Conservation (phyloP, 2,329 filamentous ascomycete genomes). For the Annulohypoxylon truncatum region DNA sequence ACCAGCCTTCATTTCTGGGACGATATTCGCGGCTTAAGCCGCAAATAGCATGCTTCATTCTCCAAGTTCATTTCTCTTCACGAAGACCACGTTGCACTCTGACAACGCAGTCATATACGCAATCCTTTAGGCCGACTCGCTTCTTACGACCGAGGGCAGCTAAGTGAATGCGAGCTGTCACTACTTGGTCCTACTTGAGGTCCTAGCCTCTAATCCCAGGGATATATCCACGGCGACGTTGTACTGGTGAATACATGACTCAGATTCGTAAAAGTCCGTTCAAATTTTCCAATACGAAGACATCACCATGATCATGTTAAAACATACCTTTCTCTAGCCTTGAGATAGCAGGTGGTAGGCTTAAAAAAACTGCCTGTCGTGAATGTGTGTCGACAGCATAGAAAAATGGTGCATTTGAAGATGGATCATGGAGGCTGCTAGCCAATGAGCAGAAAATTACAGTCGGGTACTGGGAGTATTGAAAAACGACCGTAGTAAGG, state of each 20-base stretch:
- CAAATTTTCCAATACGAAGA: constrained; percentile 14
- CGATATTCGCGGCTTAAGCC: background rate
- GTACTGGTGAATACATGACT: constrained; percentile 22
- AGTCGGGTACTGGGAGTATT: constrained; percentile 31
- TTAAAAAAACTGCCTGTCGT: constrained; percentile 14
- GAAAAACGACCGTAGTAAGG: constrained; percentile 48
- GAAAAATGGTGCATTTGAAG: constrained; percentile 20
- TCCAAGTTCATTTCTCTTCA: constrained; percentile 4
- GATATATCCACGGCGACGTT: constrained; percentile 21
- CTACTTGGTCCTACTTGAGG: constrained; percentile 22
- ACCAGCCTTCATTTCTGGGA: constrained; percentile 12
- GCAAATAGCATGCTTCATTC: constrained; percentile 15
- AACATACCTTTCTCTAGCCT: constrained; percentile 7
- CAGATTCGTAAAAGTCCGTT: constrained; percentile 3
- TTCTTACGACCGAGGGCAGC: constrained; percentile 13
- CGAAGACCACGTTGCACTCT: constrained; percentile 28
- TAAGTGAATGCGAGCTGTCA: constrained; percentile 18
- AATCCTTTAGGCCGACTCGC: constrained; percentile 10
- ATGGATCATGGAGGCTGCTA: constrained; percentile 22
- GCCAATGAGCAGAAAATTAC: constrained; percentile 31
- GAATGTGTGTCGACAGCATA: constrained; percentile 15
- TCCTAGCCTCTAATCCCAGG: constrained; percentile 3
- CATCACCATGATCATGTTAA: background rate
- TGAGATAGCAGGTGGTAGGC: constrained; percentile 6
- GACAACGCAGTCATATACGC: constrained; percentile 16